Base-by-base conservation (phyloP, 2,329 filamentous ascomycete genomes). In the Coniochaeta sp. region DNA sequence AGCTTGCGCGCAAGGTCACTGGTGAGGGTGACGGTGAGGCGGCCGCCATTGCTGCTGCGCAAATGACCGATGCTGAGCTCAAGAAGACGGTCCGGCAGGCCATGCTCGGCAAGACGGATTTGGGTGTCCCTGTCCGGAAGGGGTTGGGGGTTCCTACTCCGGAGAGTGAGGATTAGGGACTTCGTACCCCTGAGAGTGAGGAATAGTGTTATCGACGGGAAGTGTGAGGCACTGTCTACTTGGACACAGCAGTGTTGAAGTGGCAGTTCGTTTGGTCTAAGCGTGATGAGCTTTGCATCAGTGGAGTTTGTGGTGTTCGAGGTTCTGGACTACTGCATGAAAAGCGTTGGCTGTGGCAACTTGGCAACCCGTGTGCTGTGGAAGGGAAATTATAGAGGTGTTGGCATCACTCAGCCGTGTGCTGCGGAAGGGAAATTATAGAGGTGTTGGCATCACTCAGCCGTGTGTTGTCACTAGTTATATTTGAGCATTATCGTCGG, bases 1-100 rank as follows among this genome's bases (percentile, higher is more conserved):
- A 90, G 62, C 81, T 99, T 24, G 94, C 96, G 1, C 73, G 77
- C 63, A 75, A 76, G 62, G 77, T 80, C 48, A 78, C 75, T 6
- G 74, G 74, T 18, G 58, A 55, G 53, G 69, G 62, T 1, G 55
- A 24, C 3, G 52, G 56, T 5, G 58, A 62, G 30, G 26, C 27
- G 3, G 33, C 45, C 8, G 24, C 16, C 13, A 31, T 48, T 28
- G 45, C 45, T 48, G 38, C 38, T 24, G 38, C 38, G 22, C 38
- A 27, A 26, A 63, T 63, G 60, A 59, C 55, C 0, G 50, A 57
- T 1, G 33, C 42, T n/a, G 59, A 63, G 53, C 61, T 63, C 60
- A 60, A 63, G 49, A 54, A 57, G n/a, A 51, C 51, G 2, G 57
- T 63, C 2, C 56, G 58, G 40, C 48, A 54, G 20, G 56, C 55